These are phyloP conservation scores for Pythium coloratum DNA, from an alignment of 352 stramenopile species.

Conservation along the genomic window DNA sequence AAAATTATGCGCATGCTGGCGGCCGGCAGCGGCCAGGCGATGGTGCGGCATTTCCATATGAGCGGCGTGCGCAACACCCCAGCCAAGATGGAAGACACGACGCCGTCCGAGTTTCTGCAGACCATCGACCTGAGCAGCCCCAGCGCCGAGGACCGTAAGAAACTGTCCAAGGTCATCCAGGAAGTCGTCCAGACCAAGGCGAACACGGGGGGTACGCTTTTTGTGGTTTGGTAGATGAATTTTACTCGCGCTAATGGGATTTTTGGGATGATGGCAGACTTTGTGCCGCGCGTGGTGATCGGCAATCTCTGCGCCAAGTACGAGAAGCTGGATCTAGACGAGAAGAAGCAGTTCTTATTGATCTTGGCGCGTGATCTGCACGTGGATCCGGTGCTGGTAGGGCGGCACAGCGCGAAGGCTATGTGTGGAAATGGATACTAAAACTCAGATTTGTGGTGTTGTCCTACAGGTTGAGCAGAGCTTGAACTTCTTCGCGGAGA, in stretches of 20 bases:
- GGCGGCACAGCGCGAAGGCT: not conserved
- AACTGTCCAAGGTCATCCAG: constrained; percentile 68
- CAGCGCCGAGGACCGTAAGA: constrained; percentile 36
- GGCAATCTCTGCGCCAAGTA: constrained; percentile 67
- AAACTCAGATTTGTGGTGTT: not conserved
- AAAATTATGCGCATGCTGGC: not conserved
- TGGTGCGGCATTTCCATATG: not conserved
- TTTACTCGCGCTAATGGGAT: not conserved
- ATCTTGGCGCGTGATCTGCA: constrained; percentile 77
- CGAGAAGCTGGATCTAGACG: constrained; percentile 62
- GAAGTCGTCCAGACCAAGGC: constrained; percentile 67
- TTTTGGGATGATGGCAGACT: constrained; percentile 41
- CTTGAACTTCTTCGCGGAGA: constrained; percentile 55
- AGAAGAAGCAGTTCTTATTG: constrained; percentile 81
- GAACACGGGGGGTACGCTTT: constrained; percentile 54
- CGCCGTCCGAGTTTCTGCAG: constrained; percentile 51
- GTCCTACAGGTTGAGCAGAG: constrained; percentile 48
- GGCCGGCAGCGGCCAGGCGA: not conserved
- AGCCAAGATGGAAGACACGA: not conserved
- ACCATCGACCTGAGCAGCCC: constrained; percentile 47
- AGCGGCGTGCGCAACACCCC: not conserved
- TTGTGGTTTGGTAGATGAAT: not conserved
- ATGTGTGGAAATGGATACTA: not conserved
- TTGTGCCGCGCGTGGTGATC: constrained; percentile 77
- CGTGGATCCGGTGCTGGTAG: constrained; percentile 52